Evolutionary conservation across 495 filamentous ascomycete genomes (phyloP), one percentile per base, ranked within the genome.

Genomic region (Penicillium pancosmium): DNA sequence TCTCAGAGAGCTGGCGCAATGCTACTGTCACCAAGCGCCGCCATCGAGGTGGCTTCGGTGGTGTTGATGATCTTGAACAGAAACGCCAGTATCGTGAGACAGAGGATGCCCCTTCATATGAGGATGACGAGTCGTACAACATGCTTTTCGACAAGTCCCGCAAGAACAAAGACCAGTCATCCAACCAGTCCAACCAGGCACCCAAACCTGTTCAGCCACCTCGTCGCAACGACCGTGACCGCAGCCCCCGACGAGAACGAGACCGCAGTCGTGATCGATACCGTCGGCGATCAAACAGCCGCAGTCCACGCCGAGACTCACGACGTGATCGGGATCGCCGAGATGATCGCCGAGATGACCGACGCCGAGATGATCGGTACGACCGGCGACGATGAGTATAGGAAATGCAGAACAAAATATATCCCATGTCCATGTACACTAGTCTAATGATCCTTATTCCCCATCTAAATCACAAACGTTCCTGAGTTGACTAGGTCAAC

Each of bases 1-100:
- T 98, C 21, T 91, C 91, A n/a, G 90, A 96, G 53, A 86, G 85
- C 19, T 98, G 94, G 94, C 83, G 95, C 52, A 88, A 81, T 56
- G 84, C 88, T 36, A 95, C 92, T n/a, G 94, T 95, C 68, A 80
- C 81, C 12, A 97, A 95, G 76, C 83, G 94, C 33, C 79, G 78
- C 54, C 79, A 83, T 55, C 81, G 79, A 59, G 93, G 93, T 36
- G 92, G 92, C 13, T 98, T 96, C 78, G 94, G 95, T 57, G 94
- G 94, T 52, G 88, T 97, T 18, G 84, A 84, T 38, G 83, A 86
- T 58, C 75, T 98, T 49, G 92, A 98, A 76, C 91, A 92, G 80
- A 89, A 91, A 76, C 83, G 89, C 50, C 92, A 98, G 62, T 98
- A 97, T 68, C 83, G 91, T 55, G 69, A 64, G 12, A 86, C 85